phyloP scores from a whole-genome alignment of 495 filamentous ascomycete genomes.

The Aspergillus egyptiacus region DNA sequence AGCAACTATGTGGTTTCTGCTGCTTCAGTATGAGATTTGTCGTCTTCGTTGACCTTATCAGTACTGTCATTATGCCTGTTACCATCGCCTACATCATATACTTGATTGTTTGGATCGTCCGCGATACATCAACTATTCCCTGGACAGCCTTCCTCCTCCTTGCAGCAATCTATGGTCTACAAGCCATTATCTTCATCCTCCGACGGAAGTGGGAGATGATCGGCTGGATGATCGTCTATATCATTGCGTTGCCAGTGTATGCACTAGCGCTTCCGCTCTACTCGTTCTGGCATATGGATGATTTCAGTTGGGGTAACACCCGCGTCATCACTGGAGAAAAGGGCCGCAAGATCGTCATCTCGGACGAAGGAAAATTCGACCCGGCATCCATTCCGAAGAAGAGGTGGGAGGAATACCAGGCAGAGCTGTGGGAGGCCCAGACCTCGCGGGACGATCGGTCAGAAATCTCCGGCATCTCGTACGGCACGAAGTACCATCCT shows the following conservation, averaged over 20 bases:
- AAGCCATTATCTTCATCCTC: constrained; percentile 95
- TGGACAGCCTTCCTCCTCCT: constrained; percentile 83
- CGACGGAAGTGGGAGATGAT: constrained; percentile 98
- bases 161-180: constrained; percentile 90
- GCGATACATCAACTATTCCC: constrained; percentile 59
- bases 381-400: constrained; percentile 88
- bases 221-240: constrained; percentile 97
- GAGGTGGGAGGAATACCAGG: constrained; percentile 98
- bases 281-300: constrained; percentile 99
- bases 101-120: constrained; percentile 67
- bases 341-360: constrained; percentile 86
- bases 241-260: constrained; percentile 88
- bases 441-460: constrained; percentile 80
- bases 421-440: constrained; percentile 87
- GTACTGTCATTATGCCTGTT: constrained; percentile 87
- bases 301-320: constrained; percentile 97
- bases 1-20: constrained; percentile 97
- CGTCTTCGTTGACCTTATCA: constrained; percentile 89
- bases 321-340: constrained; percentile 95
- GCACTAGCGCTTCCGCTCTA: constrained; percentile 87
- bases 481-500: constrained; percentile 76
- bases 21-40: constrained; percentile 99
- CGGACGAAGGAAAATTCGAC: constrained; percentile 98
- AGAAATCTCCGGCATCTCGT: constrained; percentile 86
- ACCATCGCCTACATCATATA: constrained; percentile 89